phyloP scores from a whole-genome alignment of 2,329 filamentous ascomycete species.

The Ascochyta lentis region DNA sequence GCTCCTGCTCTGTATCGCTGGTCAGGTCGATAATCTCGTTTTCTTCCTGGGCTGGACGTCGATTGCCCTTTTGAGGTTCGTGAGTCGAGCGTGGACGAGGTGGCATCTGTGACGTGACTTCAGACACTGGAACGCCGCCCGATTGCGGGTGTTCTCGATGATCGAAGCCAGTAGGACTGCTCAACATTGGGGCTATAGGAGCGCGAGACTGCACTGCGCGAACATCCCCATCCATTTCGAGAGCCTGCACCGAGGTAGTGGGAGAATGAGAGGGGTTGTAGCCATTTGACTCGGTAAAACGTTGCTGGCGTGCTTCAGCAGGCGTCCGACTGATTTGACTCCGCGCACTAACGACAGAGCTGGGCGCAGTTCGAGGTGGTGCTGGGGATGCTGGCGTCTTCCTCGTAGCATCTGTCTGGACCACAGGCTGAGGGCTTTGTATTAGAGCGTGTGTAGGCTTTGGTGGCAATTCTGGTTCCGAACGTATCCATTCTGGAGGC shows the following conservation, averaged over 20 bases:
- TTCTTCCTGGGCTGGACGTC: neutral
- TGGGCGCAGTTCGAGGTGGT: neutral
- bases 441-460: neutral
- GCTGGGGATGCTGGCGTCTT: neutral
- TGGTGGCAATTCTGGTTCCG: neutral
- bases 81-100: neutral
- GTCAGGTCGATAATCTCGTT: conserved; percentile 26
- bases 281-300: conserved; percentile 10
- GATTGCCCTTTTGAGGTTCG: neutral
- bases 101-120: neutral
- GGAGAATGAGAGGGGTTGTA: conserved; percentile 1
- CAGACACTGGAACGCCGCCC: conserved; percentile 2
- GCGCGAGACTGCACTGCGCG: neutral
- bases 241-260: neutral
- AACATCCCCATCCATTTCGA: neutral
- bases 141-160: conserved; percentile 5
- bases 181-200: neutral
- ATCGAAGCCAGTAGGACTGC: neutral
- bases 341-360: neutral
- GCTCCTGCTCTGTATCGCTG: conserved; percentile 22
- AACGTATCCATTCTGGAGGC: neutral
- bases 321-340: neutral
- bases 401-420: neutral
- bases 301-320: conserved; percentile 17
- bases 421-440: neutral